A percentile compares a stretch with the other conserved stretches of the same genome.
These are phyloP conservation scores for Annona cherimola DNA, from an alignment of 164 flowering plant genomes.

Conservation along the genomic window DNA sequence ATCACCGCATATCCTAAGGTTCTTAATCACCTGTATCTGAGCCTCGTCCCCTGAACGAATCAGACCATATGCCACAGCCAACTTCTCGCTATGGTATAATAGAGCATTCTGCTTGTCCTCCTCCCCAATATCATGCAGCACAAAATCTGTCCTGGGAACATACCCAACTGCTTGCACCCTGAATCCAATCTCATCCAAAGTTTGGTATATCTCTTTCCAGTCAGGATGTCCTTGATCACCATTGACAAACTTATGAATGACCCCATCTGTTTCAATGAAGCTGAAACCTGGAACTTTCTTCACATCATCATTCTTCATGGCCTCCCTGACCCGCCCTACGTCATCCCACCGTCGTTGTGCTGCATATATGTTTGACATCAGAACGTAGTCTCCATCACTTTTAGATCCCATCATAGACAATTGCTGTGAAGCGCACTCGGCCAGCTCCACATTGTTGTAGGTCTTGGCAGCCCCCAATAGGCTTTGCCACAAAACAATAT, in stretches of 20 bases:
- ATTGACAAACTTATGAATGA: conserved; percentile 54
- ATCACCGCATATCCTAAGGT: conserved; percentile 84
- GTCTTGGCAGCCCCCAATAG: conserved; percentile 74
- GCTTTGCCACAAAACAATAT: conserved; percentile 79
- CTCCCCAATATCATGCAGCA: conserved; percentile 83
- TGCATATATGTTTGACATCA: conserved; percentile 80
- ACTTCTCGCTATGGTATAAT: conserved; percentile 79
- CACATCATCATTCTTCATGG: conserved; percentile 63
- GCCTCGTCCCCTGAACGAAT: conserved; percentile 39
- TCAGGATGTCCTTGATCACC: conserved; percentile 54
- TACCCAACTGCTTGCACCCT: conserved; percentile 59
- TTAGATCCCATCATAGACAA: conserved; percentile 71
- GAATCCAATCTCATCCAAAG: conserved; percentile 69
- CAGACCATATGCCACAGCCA: conserved; percentile 84
- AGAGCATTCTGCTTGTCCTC: conserved; percentile 86
- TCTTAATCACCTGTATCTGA: conserved; percentile 76
- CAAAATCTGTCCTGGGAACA: conserved; percentile 55
- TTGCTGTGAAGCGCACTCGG: conserved; percentile 58
- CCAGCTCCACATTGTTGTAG: conserved; percentile 66
- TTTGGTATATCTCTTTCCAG: conserved; percentile 55
- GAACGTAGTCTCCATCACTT: conserved; percentile 66
- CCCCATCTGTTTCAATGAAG: conserved; percentile 60
- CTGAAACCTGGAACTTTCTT: conserved; percentile 87
- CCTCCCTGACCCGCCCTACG: conserved; percentile 70
- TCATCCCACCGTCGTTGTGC: conserved; percentile 67